Conservation (phyloP, 805 yeast species). For the Lipomyces yamanashiensis region DNA sequence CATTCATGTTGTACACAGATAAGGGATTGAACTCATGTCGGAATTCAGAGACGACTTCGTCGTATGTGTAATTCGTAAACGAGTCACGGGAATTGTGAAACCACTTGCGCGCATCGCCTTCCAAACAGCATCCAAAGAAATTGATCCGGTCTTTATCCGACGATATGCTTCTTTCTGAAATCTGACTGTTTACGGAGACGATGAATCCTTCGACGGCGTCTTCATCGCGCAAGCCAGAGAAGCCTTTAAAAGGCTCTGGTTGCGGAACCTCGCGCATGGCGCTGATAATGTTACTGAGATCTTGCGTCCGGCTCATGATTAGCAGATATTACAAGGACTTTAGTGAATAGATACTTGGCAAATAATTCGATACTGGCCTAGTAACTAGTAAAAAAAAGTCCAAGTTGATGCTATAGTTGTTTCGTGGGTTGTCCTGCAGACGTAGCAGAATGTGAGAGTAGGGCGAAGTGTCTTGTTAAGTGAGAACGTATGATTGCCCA, state of each 20-base stretch:
- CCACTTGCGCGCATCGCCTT: not conserved
- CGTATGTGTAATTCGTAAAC: not conserved
- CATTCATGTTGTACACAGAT: not conserved
- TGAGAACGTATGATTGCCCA: too few species aligned
- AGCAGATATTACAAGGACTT: too few species aligned
- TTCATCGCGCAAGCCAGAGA: not conserved
- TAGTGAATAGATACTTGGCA: too few species aligned
- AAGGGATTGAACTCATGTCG: not conserved
- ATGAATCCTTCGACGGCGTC: not conserved
- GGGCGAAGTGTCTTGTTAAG: too few species aligned
- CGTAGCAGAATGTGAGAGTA: too few species aligned
- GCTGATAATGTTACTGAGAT: not conserved
- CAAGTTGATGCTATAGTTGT: too few species aligned
- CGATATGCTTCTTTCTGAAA: not conserved
- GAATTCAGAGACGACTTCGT: not conserved
- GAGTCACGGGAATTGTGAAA: not conserved
- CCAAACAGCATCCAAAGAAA: not conserved
- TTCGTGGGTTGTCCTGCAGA: too few species aligned
- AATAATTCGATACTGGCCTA: too few species aligned
- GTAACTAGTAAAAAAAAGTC: too few species aligned
- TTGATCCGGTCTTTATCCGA: not conserved
- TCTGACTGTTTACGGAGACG: not conserved
- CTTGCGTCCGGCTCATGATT: not conserved
- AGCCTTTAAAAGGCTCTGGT: not conserved
- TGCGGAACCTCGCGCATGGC: not conserved